phyloP scores from a whole-genome alignment of 805 yeast genomes.

The Komagataella mondaviorum region DNA sequence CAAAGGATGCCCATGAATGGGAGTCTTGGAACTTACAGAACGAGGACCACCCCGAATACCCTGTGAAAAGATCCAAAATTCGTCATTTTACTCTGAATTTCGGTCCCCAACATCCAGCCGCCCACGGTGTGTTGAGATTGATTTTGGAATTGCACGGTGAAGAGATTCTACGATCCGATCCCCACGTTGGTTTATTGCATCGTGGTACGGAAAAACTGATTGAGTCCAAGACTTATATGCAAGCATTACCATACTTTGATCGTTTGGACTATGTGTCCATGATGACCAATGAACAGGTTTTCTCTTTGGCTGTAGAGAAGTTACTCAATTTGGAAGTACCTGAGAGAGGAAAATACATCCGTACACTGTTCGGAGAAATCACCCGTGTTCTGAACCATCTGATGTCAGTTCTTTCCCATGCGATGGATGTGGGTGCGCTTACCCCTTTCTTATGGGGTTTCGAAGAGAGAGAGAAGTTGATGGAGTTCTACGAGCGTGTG shows the following conservation, averaged over 20 bases:
- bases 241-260: slow-evolving; percentile 82
- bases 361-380: slow-evolving; percentile 79
- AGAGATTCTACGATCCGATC: slow-evolving; percentile 77
- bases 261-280: slow-evolving; percentile 74
- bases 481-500: slow-evolving; percentile 87
- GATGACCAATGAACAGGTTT: slow-evolving; percentile 88
- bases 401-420: slow-evolving; percentile 79
- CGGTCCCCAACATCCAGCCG: slow-evolving; percentile 94
- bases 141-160: slow-evolving; percentile 82
- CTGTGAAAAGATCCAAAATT: slow-evolving; percentile 33
- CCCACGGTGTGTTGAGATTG: slow-evolving; percentile 82
- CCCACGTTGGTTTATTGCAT: slow-evolving; percentile 79
- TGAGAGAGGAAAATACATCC: slow-evolving; percentile 68
- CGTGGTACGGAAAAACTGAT: slow-evolving; percentile 85
- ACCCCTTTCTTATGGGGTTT: slow-evolving; percentile 92
- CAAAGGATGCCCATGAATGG: slow-evolving; percentile 17
- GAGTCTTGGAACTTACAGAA: slow-evolving; percentile 21
- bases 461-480: slow-evolving; percentile 84
- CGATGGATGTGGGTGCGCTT: slow-evolving; percentile 91
- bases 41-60: slow-evolving; percentile 22
- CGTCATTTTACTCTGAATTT: slow-evolving; percentile 84
- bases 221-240: slow-evolving; percentile 76
- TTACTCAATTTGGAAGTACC: slow-evolving; percentile 78
- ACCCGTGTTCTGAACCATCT: slow-evolving; percentile 75
- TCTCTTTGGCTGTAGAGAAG: slow-evolving; percentile 75